Base-by-base conservation (phyloP, 1,284 basidiomycete genomes). In the Tilletia horrida region DNA sequence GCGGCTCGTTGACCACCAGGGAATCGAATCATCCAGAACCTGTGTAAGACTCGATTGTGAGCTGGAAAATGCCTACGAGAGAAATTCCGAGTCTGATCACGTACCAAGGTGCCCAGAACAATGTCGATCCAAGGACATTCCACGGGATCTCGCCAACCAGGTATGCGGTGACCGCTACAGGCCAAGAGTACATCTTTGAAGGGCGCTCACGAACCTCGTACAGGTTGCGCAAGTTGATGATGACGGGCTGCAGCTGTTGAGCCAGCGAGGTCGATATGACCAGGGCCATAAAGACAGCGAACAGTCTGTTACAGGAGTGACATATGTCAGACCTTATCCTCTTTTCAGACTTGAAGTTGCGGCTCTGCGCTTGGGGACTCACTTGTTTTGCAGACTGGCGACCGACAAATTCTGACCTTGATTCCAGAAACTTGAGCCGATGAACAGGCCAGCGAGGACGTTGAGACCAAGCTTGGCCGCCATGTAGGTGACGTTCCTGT, bases 181-280 rank as follows among this genome's bases (percentile, higher is more conserved):
- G 85, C 92, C 92, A 94, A 63, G 87, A 87, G 84, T 93, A 94
- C 78, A 91, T 90, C 76, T 89, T 86, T 72, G 88, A 89, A 0
- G 89, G 85, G 0, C 88, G 86, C 80, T 91, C 90, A 42, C 90
- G 86, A 14, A 87, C 87, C 77, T 91, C 89, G 80, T 89, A 91
- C 16, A 91, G 84, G 62, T 85, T 82, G 67, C 85, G 82, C 78
- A 86, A 83, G 40, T 77, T 80, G 72, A 86, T 83, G 70, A 85
- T 85, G 64, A 84, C 79, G 48, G 83, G 84, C 81, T 78, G 76
- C 21, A 76, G 69, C 66, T 79, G 77, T 50, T 80, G 78, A n/a
- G 77, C 72, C 9, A 79, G 68, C 47, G 78, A 76, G 0, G 76
- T 77, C 13, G 73, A 71, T 8, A 81, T 67, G 9, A 80, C 73